A percentile compares a stretch with the other conserved stretches of the same genome.
phyloP scores from a whole-genome alignment of 345 rosid genomes.

The Gossypium longicalyx region DNA sequence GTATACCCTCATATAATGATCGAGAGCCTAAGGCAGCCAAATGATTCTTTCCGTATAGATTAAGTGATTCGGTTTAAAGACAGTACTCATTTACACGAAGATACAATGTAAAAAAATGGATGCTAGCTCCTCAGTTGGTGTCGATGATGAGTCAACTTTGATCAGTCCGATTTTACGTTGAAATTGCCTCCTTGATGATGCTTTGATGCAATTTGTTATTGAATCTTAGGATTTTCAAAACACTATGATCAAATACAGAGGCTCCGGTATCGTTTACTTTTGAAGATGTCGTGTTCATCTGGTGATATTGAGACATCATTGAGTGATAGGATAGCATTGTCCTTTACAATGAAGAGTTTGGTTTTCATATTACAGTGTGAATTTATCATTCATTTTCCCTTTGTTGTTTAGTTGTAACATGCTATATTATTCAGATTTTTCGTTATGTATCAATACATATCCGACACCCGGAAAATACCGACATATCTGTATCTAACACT shows the following conservation, averaged over 20 bases:
- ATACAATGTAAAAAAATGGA: constrained; percentile 13
- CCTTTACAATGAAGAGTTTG: too few species aligned
- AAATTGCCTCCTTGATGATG: not conserved
- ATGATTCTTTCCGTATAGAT: constrained; percentile 68
- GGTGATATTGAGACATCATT: not conserved
- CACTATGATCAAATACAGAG: not conserved
- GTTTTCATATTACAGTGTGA: too few species aligned
- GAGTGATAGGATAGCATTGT: constrained; percentile 13
- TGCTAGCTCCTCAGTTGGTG: constrained; percentile 9
- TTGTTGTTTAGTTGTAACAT: too few species aligned
- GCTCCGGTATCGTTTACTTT: not conserved
- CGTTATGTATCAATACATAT: too few species aligned
- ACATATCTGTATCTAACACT: too few species aligned
- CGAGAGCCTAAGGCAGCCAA: constrained; percentile 59
- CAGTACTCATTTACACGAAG: constrained; percentile 28
- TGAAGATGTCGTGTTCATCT: not conserved
- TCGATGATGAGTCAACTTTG: constrained; percentile 9
- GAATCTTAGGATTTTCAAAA: constrained; percentile 5
- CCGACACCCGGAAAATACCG: too few species aligned
- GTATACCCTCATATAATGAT: constrained; percentile 70
- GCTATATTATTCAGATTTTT: too few species aligned
- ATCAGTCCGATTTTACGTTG: not conserved
- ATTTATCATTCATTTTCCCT: too few species aligned
- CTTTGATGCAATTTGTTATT: constrained; percentile 1
- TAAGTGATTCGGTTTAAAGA: constrained; percentile 31